Evolutionary conservation across 2,329 filamentous ascomycete genomes (phyloP), one percentile per base, ranked within the genome.

Genomic region (Diaporthe sp.): DNA sequence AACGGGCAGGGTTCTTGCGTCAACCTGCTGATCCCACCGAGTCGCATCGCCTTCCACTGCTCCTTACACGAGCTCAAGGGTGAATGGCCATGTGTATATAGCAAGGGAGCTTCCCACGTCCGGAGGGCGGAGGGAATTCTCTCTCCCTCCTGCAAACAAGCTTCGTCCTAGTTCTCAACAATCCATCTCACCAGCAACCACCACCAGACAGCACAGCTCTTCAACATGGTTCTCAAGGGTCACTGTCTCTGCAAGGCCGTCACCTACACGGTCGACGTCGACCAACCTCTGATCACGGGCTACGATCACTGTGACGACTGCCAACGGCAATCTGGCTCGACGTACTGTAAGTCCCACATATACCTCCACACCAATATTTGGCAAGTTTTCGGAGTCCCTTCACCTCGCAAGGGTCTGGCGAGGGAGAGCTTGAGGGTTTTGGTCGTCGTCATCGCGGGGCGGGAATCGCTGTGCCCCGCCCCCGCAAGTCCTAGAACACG

Each of bases 301-400:
- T 93, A 93, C 82, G 92, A 93, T 81, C 92, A 93, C 86, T 93
- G 92, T 80, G 92, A 93, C 80, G 92, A 93, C 84, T 93, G 92
- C 87, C 92, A 93, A 84, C 91, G 92, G 80, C 92, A 93, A 84
- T 89, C 84, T 68, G 92, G 92, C 77, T 93, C 91, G 25, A 92
- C 92, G 74, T 93, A 93, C 83, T 93, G 90, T 91, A 83, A 77
- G 88, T 81, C 64, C 28, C 19, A 33, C 52, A 28, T n/a, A 45
- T 7, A 55, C 8, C 25, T 30, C 45, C 25, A 67, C 45, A 54
- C n/a, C 42, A 38, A 35, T 22, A 52, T 15, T 3, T 58, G 15
- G 15, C 38, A 6, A 25, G 25, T 64, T n/a, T n/a, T n/a, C n/a
- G 15, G n/a, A 42, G 40, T n/a, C 7, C n/a, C 40, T 30, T 42